Evolutionary conservation across 108 stramenopile genomes (phyloP), one percentile per base, ranked within the genome.

Genomic region (Cyclotella cryptica): DNA sequence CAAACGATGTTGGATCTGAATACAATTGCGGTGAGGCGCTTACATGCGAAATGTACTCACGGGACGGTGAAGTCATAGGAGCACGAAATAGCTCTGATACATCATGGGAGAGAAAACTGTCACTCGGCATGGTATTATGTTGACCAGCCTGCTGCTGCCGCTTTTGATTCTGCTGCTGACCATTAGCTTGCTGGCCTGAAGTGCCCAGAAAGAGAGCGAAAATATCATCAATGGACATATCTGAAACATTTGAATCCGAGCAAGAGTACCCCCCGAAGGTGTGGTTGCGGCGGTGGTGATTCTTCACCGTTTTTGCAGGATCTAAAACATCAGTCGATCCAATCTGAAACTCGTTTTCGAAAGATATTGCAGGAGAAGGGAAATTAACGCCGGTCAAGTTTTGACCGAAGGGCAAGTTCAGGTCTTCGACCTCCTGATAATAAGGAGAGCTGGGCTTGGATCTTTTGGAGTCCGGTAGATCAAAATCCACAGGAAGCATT

Each of bases 191-290:
- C n/a, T 24, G 21, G 24, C 21, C 24, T 12, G 21, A 12, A 26
- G 19, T 5, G 7, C 42, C 41, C 22, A 44, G 43, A 46, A 66
- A 66, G n/a, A 66, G 45, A 26, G 65, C 18, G 44, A 44, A 44
- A 22, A 66, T 66, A n/a, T 44, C 44, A 44, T 66, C 22, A n/a
- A 66, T 26, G 7, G 19, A n/a, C 18, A 45, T 27, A 66, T 43
- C 65, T n/a, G 26, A 10, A 6, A 45, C 65, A 45, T 27, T 66
- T n/a, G 14, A 13, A 66, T 46, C 65, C 10, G 44, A 46, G 21
- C 43, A 45, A 24, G 44, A 46, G 44, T 66, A 66, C 3, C 65
- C 65, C 44, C 65, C 65, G 24, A 66, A 66, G 10, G 65, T 46
- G 22, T 44, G 65, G 45, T 44, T 41, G 9, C 65, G 43, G 21